Evolutionary conservation across 805 yeast genomes (phyloP).

Genomic region (Grigorovia transvaalensis): DNA sequence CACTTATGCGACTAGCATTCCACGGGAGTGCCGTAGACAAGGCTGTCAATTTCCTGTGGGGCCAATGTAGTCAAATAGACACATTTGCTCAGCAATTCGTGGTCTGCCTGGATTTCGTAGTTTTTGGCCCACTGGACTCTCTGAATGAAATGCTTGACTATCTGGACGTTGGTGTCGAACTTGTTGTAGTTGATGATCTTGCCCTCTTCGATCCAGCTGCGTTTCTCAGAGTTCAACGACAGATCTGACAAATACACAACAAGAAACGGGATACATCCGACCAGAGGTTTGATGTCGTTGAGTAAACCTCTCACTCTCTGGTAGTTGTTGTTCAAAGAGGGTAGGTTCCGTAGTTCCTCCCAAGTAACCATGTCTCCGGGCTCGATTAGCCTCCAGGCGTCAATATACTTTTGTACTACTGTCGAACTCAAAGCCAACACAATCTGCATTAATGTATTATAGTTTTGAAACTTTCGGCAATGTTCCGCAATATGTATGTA

Average conservation of each 20-base stretch:
- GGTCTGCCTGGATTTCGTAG: slow-evolving; percentile 45
- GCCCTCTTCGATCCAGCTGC: slow-evolving; percentile 25
- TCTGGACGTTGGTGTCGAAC: slow-evolving; percentile 62
- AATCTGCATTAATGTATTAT: slow-evolving; percentile 79
- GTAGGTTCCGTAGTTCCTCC: slow-evolving; percentile 55
- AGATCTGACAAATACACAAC: slow-evolving; percentile 80
- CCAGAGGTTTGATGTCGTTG: slow-evolving; percentile 46
- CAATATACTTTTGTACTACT: slow-evolving; percentile 45
- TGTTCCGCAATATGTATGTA: slow-evolving; percentile 79
- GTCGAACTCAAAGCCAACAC: slow-evolving; percentile 68
- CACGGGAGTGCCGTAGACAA: background rate
- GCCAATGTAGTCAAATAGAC: slow-evolving; percentile 65
- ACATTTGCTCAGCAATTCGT: slow-evolving; percentile 71
- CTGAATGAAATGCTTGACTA: slow-evolving; percentile 66
- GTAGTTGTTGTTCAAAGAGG: slow-evolving; percentile 71
- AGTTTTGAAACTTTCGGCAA: slow-evolving; percentile 66
- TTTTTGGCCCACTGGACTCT: slow-evolving; percentile 77
- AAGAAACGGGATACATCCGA: slow-evolving; percentile 83
- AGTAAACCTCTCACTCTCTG: slow-evolving; percentile 42
- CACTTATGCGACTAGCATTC: background rate
- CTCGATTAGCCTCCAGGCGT: slow-evolving; percentile 66
- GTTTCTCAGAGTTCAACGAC: slow-evolving; percentile 47
- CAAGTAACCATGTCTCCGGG: slow-evolving; percentile 63
- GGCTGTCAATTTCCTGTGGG: slow-evolving; percentile 48
- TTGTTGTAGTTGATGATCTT: slow-evolving; percentile 64